Conservation (phyloP, 306 rosid genomes). For the Castanea mollissima region DNA sequence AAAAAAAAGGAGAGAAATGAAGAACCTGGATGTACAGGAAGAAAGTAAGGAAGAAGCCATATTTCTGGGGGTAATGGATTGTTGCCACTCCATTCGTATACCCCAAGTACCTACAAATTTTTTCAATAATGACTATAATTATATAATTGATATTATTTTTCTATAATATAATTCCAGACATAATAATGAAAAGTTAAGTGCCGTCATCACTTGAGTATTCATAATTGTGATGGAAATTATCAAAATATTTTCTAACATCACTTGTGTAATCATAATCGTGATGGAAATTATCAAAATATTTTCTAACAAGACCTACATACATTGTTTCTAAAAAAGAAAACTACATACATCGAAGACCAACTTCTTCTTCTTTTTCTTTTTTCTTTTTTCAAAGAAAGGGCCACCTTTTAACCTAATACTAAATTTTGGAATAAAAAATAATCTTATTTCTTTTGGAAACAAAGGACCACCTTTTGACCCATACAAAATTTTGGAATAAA, state of each 20-base stretch:
- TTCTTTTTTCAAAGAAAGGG: too few relatives aligned
- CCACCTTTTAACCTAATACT: too few relatives aligned
- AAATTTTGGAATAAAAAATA: too few relatives aligned
- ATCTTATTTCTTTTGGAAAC: too few relatives aligned
- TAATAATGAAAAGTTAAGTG: not conserved
- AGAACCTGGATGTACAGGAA: constrained; percentile 70
- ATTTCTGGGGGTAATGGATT: constrained; percentile 65
- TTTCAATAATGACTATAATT: not conserved
- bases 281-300: not conserved
- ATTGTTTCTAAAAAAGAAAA: not conserved
- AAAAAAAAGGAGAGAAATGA: not conserved
- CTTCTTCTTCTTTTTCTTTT: too few relatives aligned
- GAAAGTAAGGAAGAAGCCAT: constrained; percentile 66
- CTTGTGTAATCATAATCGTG: not conserved
- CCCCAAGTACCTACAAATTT: constrained; percentile 54
- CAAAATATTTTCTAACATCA: not conserved
- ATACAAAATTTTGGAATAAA: not conserved
- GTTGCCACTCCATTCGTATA: constrained; percentile 71
- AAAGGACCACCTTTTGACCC: too few relatives aligned
- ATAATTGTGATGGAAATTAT: not conserved
- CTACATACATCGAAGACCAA: not conserved
- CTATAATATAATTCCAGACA: not conserved
- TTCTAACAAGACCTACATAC: not conserved
- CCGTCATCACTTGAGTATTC: not conserved
- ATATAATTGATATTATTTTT: not conserved